Evolutionary conservation across 768 basidiomycete species (phyloP), one percentile per base, ranked within the genome.

Genomic region (Leccinum imitatum): DNA sequence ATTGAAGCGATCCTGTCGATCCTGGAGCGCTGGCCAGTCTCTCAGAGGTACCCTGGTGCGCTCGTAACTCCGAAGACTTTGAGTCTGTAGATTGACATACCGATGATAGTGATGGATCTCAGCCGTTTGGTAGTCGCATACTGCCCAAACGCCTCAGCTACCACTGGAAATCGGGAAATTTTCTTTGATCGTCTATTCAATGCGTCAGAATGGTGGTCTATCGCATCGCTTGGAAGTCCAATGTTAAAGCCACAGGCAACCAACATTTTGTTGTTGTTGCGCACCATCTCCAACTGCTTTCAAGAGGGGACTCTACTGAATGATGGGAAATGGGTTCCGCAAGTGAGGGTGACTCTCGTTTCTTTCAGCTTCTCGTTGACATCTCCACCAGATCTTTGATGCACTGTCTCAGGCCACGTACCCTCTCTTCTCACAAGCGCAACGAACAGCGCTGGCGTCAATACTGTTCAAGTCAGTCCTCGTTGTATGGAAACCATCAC

Each of bases 391-490:
- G 87, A 78, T 91, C 39, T 75, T 92, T 23, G 79, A 79, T 52
- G 75, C 77, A 30, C 65, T 93, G 54, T 67, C 71, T 27, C 77
- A 82, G 47, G 80, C 76, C 6, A 79, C 84, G 1, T 87, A 86
- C 59, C 70, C 76, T 19, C 73, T 77, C 4, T 74, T 92, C 66
- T 83, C 81, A 41, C 95, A 91, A 73, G 76, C 79, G 4, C 89
- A 89, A 53, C 84, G 91, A 31, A 79, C 93, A 4, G 90, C 93
- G 0, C 69, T 95, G 51, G 87, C 90, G 4, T 95, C 95, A 0
- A 76, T 95, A 37, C 73, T 91, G 33, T 87, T 98, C 76, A 98
- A 98, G 96, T 98, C 65, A 67, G 90, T 80, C 17, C 33, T 17
- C 13, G 35, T 59, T 19, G 39, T 33, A 37, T 27, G 13, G 19